Base-by-base conservation (phyloP, 1,284 basidiomycete genomes). In the Fistulinella cinereoalba region DNA sequence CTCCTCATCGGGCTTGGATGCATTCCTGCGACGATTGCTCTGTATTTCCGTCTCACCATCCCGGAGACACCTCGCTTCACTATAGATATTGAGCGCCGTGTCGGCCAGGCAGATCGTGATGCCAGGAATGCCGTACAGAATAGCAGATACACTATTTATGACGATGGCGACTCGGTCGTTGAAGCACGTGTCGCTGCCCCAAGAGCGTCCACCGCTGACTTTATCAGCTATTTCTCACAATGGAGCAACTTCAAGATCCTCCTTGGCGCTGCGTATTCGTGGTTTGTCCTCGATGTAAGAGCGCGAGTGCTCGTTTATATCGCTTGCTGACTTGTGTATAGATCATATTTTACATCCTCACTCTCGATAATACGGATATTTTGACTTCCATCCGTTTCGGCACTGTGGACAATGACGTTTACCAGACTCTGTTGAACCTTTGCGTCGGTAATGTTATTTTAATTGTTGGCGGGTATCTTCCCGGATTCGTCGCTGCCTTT, bases 31-130 rank as follows among this genome's bases (percentile, higher is more conserved):
- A 63, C 62, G 6, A 54, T 74, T 18, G 74, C 75, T 1, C 68
- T 80, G 16, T 79, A 76, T 54, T 76, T 75, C 61, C 75, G 77
- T 25, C 66, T 80, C 25, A 76, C 74, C 1, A 70, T 80, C 28
- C 74, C 76, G 21, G 79, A 80, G 56, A 75, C 76, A 0, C 69
- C 81, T 34, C 79, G 81, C 46, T 86, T 80, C 71, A 84, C 80
- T 36, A 79, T 84, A 75, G 83, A 85, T 58, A 68, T 85, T 46
- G 79, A 83, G 63, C 74, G 78, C 43, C 78, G 82, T 59, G 68
- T 83, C 51, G 67, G 73, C 54, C 74, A 77, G 54, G 80, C 79
- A 16, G 56, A 71, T 11, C 66, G 69, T 48, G 78, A 81, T 55
- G 77, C 77, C 41, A 60, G 66, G 37, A 72, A 70, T 16, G 76